Evolutionary conservation across 2,329 filamentous ascomycete genomes (phyloP), one percentile per base, ranked within the genome.

Genomic region (Acrocalymma vagum): DNA sequence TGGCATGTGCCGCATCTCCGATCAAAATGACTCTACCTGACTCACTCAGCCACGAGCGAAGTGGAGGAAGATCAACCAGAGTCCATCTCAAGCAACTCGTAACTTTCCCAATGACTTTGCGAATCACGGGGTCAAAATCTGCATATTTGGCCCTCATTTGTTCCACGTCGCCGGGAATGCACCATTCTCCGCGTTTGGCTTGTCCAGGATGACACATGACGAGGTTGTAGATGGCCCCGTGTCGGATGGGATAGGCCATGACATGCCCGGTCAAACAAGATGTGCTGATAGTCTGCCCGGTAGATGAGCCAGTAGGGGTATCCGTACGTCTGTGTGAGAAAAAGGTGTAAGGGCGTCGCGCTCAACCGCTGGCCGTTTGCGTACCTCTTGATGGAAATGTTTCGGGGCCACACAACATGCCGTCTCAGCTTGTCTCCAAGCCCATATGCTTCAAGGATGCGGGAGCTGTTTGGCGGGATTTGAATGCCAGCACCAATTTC

Each of bases 181-280:
- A n/a, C n/a, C n/a, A n/a, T n/a, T n/a, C n/a, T n/a, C n/a, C n/a
- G n/a, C n/a, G n/a, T n/a, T 82, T 80, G 0, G 85, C 60, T 41
- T 82, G 75, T 52, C 86, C 84, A 0, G 84, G 85, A 17, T 80
- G 77, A 2, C 86, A 66, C 2, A 87, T 65, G 0, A 86, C 84
- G 13, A 87, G 76, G 42, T 87, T 87, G 48, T 80, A 84, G 67
- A 82, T 75, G 2, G 71, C 68, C 0, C 82, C 83, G 0, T 67
- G 75, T 2, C 69, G 62, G 15, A 77, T 77, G 4, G 62, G 61
- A 40, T 74, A 75, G 1, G 72, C 72, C 72, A 78, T 77, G 8
- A 73, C 71, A 35, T 7, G 33, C 33, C 9, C 7, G 9, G 4
- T 36, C 4, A 16, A 27, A 26, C 8, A 36, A 16, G 4, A 36